Conservation (phyloP, 2,329 filamentous ascomycete genomes). For the Xenosphaeropsis pyriputrescens region DNA sequence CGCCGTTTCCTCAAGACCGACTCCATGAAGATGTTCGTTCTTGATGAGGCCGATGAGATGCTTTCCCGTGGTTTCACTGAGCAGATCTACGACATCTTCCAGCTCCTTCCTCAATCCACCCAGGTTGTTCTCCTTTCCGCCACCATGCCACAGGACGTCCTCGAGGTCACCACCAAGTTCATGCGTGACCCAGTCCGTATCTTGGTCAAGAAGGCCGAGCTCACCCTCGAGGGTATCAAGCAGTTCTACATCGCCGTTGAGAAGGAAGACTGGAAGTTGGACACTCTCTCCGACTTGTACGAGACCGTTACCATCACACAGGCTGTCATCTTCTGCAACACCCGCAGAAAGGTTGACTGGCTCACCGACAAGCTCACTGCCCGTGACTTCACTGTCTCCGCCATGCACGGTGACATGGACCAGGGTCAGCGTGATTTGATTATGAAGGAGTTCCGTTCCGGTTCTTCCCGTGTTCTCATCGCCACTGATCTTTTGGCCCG, state of each 20-base stretch:
- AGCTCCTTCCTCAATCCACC: constrained; percentile 92
- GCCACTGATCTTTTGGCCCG: constrained; percentile 94
- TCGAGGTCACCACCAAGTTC: constrained; percentile 99
- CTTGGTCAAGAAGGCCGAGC: constrained; percentile 98
- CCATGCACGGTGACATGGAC: constrained; percentile 99
- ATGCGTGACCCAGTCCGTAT: constrained; percentile 99
- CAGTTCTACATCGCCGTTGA: constrained; percentile 99
- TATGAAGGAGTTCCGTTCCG: constrained; percentile 99
- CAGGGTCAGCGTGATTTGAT: constrained; percentile 95
- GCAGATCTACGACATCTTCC: constrained; percentile 99
- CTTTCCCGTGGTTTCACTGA: constrained; percentile 98
- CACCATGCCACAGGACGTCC: constrained; percentile 97
- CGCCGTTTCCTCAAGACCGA: constrained; percentile 94
- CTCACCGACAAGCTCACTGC: constrained; percentile 97
- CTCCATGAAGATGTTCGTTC: constrained; percentile 98
- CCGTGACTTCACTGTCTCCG: constrained; percentile 97
- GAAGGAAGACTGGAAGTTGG: constrained; percentile 99
- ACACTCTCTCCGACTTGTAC: constrained; percentile 96
- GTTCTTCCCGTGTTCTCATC: constrained; percentile 95
- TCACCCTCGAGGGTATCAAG: constrained; percentile 99
- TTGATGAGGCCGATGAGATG: constrained; percentile 99
- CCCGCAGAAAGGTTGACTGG: constrained; percentile 99
- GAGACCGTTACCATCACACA: constrained; percentile 99
- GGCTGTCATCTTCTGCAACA: constrained; percentile 99
- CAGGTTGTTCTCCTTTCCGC: constrained; percentile 97